A percentile compares a stretch with the other conserved stretches of the same genome.
Conservation (phyloP, 345 rosid genomes). For the Eucalyptus virginea region DNA sequence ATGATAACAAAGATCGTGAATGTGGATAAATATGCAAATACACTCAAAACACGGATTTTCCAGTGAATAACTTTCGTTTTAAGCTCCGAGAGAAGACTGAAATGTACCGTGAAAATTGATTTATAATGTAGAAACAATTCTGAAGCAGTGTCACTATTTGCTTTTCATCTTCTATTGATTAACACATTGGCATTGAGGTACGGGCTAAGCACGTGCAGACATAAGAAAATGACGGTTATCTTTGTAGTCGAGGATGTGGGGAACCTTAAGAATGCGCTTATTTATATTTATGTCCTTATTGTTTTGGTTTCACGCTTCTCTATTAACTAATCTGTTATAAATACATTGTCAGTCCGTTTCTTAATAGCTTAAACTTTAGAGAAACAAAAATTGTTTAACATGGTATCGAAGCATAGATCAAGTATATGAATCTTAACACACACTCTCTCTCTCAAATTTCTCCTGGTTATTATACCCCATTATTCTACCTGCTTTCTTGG, state of each 20-base stretch:
- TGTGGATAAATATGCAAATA: neutral
- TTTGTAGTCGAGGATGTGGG: neutral
- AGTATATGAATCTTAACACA: neutral
- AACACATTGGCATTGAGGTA: neutral
- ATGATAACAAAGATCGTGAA: neutral
- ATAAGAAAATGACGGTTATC: neutral
- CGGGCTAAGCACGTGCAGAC: neutral
- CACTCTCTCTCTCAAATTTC: neutral
- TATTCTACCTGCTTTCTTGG: neutral
- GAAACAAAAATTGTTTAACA: neutral
- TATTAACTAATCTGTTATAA: neutral
- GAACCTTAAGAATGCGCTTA: neutral
- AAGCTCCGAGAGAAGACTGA: neutral
- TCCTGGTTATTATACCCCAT: neutral
- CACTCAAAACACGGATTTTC: neutral
- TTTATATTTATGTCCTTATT: neutral
- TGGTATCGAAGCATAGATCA: neutral
- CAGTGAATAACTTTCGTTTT: neutral
- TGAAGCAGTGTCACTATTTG: neutral
- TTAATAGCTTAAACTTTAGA: neutral
- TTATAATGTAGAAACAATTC: neutral
- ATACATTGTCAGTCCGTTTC: neutral
- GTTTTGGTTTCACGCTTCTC: neutral
- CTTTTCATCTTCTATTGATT: neutral
- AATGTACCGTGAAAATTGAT: neutral